phyloP scores from a whole-genome alignment of 805 yeast genomes.

The Candida corydali region DNA sequence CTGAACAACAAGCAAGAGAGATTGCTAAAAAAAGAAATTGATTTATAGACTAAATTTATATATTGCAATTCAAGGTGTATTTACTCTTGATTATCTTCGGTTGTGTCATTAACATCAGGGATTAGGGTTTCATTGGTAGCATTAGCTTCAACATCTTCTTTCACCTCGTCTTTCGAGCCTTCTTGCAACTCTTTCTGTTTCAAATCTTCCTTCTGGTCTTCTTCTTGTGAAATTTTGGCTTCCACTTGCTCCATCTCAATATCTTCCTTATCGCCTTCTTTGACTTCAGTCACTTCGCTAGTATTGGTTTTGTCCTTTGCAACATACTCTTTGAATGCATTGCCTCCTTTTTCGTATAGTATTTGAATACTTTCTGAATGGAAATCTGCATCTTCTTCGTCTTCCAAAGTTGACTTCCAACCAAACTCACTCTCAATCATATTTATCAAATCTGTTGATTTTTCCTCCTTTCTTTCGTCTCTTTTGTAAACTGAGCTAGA shows the following conservation, averaged over 20 bases:
- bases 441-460: conserved; percentile 27
- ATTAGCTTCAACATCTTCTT: conserved; percentile 3
- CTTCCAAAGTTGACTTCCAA: conserved; percentile 46
- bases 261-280: conserved; percentile 1
- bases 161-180: no score
- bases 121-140: conserved; percentile 37
- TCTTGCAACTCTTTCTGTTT: no score
- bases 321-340: conserved; percentile 17
- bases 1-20: conserved; percentile 47
- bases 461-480: conserved; percentile 25
- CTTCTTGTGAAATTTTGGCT: conserved; percentile 3
- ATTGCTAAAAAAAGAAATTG: conserved; percentile 37
- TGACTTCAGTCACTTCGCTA: conserved; percentile 1
- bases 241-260: conserved; percentile 1
- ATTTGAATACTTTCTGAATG: conserved; percentile 27
- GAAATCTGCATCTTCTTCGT: conserved; percentile 30
- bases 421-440: conserved; percentile 51
- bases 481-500: conserved; percentile 50
- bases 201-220: no score
- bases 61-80: not conserved
- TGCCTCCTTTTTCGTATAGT: conserved; percentile 40
- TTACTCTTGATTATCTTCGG: conserved; percentile 31
- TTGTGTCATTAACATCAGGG: conserved; percentile 47
- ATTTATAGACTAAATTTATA: not conserved
- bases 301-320: conserved; percentile 8